Base-by-base conservation (phyloP, 441 rosid genomes). In the Adansonia gregorii region DNA sequence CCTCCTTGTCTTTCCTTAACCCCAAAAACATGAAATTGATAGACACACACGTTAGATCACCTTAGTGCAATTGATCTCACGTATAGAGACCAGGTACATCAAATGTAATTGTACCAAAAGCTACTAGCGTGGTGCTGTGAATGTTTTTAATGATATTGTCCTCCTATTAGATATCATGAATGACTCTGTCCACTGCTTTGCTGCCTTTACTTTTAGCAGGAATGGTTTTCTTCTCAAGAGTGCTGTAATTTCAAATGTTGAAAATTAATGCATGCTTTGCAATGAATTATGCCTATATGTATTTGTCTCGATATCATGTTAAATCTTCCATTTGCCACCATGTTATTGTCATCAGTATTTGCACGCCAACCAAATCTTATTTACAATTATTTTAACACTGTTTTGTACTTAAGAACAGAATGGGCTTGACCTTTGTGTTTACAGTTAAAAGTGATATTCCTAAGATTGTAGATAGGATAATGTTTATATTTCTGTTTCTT, bases 381-480 rank as follows among this genome's bases (percentile, higher is more conserved):
- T 72, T 54, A 41, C 63, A 72, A 10, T 72, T 2, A 67, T 45
- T 54, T 31, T 55, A 54, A 72, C 63, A 5, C 63, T 39, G 3
- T n/a, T 55, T 35, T 5, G 9, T 51, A 35, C 64, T 4, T 39
- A 19, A 12, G 27, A 19, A 39, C 6, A 39, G 27, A 69, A 72
- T 55, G 35, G 75, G 39, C 45, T 17, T 56, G 17, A 19, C 17
- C 31, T n/a, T n/a, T 55, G 35, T 54, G 49, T 72, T 55, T 55
- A 9, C 58, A 67, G 71, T 61, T n/a, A 75, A 27, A 60, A n/a
- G 31, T 74, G 22, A 49, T 61, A 48, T 49, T 14, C 55, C 70
- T 45, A 10, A 1, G 46, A 1, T 27, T 31, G 48, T 48, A 49
- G 59, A 9, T 72, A 17, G 64, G 63, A 71, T 31, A 9, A n/a